Percentiles rank a stretch among this genome's conserved stretches.
Evolutionary conservation across 305 asterid genomes (phyloP).

Genomic region (Andrographis paniculata): DNA sequence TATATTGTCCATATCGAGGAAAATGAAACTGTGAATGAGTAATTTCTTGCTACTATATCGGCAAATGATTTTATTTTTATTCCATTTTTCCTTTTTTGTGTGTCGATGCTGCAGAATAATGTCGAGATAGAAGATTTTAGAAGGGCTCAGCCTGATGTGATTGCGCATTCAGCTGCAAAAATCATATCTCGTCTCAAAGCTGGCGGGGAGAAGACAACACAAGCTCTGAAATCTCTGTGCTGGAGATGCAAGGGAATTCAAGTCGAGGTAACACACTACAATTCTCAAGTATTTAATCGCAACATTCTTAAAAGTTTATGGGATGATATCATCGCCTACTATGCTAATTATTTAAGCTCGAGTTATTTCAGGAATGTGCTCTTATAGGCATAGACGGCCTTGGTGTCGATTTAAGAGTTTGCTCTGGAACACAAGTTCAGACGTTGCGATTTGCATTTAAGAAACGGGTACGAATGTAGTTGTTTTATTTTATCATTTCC

Average conservation of each 20-base stretch:
- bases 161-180: constrained; percentile 87
- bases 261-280: constrained; percentile 62
- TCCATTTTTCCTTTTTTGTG: neutral
- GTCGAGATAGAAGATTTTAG: constrained; percentile 79
- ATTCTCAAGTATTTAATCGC: neutral
- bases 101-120: constrained; percentile 41
- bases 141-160: constrained; percentile 89
- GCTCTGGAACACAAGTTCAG: constrained; percentile 85
- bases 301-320: neutral
- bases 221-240: constrained; percentile 86
- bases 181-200: constrained; percentile 78
- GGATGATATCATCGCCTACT: too few species aligned
- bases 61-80: too few species aligned
- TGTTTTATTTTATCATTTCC: neutral
- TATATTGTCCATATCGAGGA: too few species aligned
- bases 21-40: too few species aligned
- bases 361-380: constrained; percentile 56
- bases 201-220: constrained; percentile 86
- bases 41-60: neutral
- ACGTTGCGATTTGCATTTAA: constrained; percentile 77
- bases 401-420: constrained; percentile 85
- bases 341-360: constrained; percentile 5
- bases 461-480: constrained; percentile 53
- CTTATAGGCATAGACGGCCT: constrained; percentile 80
- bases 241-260: constrained; percentile 95